phyloP scores from a whole-genome alignment of 495 filamentous ascomycete species.

The Clohesyomyces aquaticus region DNA sequence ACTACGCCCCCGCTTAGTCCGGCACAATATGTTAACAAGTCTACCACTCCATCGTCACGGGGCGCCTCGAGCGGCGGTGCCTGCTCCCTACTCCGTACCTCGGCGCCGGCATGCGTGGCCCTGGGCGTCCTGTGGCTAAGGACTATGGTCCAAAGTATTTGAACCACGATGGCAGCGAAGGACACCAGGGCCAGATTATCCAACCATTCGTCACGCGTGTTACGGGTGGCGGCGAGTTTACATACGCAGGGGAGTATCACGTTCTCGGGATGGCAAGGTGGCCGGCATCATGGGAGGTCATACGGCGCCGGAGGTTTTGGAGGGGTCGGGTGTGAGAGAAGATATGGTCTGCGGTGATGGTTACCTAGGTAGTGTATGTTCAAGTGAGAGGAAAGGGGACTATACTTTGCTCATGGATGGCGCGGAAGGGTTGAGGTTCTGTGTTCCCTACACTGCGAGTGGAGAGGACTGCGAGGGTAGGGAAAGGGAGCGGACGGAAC shows the following conservation, averaged over 20 bases:
- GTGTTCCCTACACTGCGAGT: not conserved
- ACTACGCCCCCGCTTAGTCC: not conserved
- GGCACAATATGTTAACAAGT: conserved; percentile 3
- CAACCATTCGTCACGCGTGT: conserved; percentile 4
- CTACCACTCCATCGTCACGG: conserved; percentile 12
- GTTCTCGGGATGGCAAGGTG: not conserved
- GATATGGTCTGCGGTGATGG: conserved; percentile 4
- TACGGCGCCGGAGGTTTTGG: conserved; percentile 9
- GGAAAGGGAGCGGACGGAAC: too few species aligned
- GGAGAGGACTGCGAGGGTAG: too few species aligned
- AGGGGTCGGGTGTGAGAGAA: too few species aligned
- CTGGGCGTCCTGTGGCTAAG: conserved; percentile 16
- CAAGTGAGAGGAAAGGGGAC: not conserved
- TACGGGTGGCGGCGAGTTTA: not conserved
- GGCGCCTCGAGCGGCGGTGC: conserved; percentile 1
- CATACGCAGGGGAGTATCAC: conserved; percentile 12
- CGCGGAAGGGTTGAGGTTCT: not conserved
- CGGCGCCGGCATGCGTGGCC: not conserved
- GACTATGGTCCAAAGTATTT: conserved; percentile 16
- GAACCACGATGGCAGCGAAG: not conserved
- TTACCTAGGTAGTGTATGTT: conserved; percentile 18
- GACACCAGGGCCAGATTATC: conserved; percentile 9
- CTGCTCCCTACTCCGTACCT: conserved; percentile 8
- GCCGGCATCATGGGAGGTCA: not conserved
- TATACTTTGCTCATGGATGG: conserved; percentile 1